Conservation (phyloP, 139 green algal genomes). For the Chlorella vulgaris region DNA sequence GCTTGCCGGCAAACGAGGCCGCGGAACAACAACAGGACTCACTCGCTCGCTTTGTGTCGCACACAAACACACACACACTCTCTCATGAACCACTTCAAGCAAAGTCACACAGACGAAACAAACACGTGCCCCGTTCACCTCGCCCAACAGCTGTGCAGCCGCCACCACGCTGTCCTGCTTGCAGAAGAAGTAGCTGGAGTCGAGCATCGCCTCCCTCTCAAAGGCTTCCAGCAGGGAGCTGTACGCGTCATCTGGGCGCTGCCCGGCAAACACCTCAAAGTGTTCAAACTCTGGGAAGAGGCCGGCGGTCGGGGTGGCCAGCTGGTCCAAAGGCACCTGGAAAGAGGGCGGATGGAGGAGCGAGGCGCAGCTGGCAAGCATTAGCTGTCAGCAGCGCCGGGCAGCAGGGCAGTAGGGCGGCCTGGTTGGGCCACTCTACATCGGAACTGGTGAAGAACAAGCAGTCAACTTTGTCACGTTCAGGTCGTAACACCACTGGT, state of each 20-base stretch:
- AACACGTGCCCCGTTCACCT: constrained; percentile 9
- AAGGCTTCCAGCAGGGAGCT: constrained; percentile 40
- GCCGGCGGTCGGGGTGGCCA: constrained; percentile 30
- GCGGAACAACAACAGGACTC: neutral
- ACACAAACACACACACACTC: no score
- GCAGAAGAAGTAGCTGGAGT: constrained; percentile 66
- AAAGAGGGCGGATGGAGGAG: neutral
- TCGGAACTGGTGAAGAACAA: no score
- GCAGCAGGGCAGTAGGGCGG: neutral
- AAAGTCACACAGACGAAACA: no score
- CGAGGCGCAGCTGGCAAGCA: neutral
- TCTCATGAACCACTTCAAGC: no score
- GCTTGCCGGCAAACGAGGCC: neutral
- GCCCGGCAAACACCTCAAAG: constrained; percentile 60
- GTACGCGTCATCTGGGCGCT: constrained; percentile 26
- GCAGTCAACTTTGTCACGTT: no score
- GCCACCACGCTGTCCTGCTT: constrained; percentile 49
- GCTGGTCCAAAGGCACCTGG: constrained; percentile 32
- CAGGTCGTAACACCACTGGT: no score
- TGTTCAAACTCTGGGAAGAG: constrained; percentile 80
- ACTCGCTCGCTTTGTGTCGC: no score
- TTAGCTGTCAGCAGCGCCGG: neutral
- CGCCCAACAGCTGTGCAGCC: constrained; percentile 42
- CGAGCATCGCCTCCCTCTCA: constrained; percentile 38
- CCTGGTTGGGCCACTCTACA: neutral